Evolutionary conservation across 75 land plant species (phyloP).

Genomic region (Pinus taeda): DNA sequence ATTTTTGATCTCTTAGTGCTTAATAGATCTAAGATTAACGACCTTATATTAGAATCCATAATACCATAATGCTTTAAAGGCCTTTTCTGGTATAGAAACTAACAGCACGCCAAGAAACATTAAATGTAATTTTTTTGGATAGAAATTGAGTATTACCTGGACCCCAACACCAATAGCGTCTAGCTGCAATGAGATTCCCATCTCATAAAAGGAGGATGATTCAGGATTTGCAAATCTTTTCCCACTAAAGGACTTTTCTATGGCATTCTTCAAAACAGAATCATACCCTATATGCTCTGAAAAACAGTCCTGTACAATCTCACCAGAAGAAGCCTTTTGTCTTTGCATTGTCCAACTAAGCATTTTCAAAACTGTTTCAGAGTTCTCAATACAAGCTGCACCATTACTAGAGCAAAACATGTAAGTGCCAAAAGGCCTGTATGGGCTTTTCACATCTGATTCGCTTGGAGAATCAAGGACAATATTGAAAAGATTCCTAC

Average conservation of each 20-base stretch:
- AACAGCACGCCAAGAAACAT: too few relatives aligned
- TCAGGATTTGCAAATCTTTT: neutral
- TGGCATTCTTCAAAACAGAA: neutral
- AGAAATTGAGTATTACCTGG: neutral
- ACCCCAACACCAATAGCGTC: neutral
- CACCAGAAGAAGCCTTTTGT: neutral
- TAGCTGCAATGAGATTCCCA: neutral
- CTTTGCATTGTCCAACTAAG: neutral
- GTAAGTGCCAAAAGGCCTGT: slow-evolving; percentile 14
- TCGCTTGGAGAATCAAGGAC: neutral
- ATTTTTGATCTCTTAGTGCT: too few relatives aligned
- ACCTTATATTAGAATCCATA: too few relatives aligned
- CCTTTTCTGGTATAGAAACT: too few relatives aligned
- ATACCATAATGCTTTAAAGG: too few relatives aligned
- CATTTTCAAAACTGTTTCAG: neutral
- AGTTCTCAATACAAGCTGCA: slow-evolving; percentile 13
- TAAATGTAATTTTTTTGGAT: too few relatives aligned
- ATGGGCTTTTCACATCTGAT: slow-evolving; percentile 5
- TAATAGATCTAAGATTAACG: too few relatives aligned
- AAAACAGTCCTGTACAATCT: neutral
- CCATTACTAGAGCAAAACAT: neutral
- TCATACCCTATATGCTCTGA: slow-evolving; percentile 3
- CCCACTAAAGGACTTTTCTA: too few relatives aligned
- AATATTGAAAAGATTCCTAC: neutral
- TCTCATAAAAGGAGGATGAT: neutral